These are phyloP conservation scores for Tetradesmus lagerheimii DNA, from an alignment of 139 green algal genomes.

Conservation along the genomic window DNA sequence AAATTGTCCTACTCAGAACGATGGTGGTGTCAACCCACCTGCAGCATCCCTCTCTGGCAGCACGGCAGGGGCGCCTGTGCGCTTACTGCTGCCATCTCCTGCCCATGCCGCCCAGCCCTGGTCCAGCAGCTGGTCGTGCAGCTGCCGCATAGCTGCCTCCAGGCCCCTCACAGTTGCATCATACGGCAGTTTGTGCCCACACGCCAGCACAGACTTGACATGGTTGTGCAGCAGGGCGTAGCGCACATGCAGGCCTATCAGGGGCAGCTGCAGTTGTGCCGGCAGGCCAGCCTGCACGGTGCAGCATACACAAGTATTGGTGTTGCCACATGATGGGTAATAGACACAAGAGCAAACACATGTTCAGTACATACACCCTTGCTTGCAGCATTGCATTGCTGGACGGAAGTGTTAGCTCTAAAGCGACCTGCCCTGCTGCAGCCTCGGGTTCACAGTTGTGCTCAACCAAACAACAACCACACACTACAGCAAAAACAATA, in stretches of 20 bases:
- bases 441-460: too few species aligned
- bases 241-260: conserved; percentile 5
- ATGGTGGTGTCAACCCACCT: neutral
- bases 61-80: neutral
- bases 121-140: neutral
- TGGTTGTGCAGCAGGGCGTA: conserved; percentile 14
- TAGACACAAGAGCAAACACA: too few species aligned
- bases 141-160: neutral
- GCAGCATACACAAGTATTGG: neutral
- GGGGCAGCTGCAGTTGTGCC: neutral
- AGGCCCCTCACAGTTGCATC: neutral
- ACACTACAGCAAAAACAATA: neutral
- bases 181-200: neutral
- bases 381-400: too few species aligned
- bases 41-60: neutral
- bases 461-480: too few species aligned
- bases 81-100: neutral
- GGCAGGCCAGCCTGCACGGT: neutral
- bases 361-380: too few species aligned
- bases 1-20: too few species aligned
- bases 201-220: neutral
- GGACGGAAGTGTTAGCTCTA: too few species aligned
- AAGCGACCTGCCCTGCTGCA: too few species aligned
- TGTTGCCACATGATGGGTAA: too few species aligned
- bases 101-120: neutral